Conservation (phyloP, 345 rosid genomes). For the Nephelium lappaceum region DNA sequence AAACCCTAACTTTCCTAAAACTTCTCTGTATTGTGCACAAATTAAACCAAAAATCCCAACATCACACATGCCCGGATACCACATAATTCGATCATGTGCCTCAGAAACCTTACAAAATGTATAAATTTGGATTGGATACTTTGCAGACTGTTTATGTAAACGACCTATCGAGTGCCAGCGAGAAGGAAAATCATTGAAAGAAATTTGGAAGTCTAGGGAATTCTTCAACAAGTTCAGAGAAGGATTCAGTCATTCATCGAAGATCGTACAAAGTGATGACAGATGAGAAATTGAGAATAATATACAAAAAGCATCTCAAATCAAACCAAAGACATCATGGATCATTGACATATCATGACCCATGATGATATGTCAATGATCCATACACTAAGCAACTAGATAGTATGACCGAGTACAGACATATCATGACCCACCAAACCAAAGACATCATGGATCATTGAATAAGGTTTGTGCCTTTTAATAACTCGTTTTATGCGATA, state of each 20-base stretch:
- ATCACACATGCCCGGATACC: not conserved
- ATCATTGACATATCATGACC: no score
- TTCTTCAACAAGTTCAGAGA: not conserved
- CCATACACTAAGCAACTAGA: not conserved
- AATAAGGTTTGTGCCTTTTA: not conserved
- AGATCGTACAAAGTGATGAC: not conserved
- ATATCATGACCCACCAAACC: not conserved
- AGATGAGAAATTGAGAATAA: no score
- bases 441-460: no score
- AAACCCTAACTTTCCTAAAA: no score
- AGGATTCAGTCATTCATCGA: no score
- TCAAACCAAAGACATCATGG: no score
- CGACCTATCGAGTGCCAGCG: not conserved
- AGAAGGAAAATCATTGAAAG: not conserved
- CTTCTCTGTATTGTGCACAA: not conserved
- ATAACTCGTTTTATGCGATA: not conserved
- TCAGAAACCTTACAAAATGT: not conserved
- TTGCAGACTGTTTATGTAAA: not conserved
- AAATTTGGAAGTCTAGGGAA: not conserved
- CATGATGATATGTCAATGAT: no score
- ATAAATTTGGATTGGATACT: not conserved
- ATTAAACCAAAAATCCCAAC: not conserved
- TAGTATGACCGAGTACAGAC: not conserved
- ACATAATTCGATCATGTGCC: not conserved
- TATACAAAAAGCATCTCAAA: not conserved